phyloP scores from a whole-genome alignment of 1,284 basidiomycete genomes.

The Quambalaria eucalypti region DNA sequence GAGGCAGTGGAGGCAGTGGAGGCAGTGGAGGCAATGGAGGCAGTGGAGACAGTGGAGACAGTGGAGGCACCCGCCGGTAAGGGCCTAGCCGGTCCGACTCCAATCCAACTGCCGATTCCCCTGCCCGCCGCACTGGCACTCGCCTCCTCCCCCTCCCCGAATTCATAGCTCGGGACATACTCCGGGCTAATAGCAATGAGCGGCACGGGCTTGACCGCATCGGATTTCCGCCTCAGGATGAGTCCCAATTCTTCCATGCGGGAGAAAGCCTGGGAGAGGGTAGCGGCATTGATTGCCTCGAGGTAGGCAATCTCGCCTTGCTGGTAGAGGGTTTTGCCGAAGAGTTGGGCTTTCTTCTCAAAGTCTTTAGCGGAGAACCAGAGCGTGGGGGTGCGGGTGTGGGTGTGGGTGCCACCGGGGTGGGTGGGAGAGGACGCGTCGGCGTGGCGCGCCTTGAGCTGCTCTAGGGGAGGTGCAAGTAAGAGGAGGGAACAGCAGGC shows the following conservation, averaged over 20 bases:
- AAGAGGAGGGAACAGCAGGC: conserved; percentile 45
- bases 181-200: conserved; percentile 44
- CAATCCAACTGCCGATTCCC: background rate
- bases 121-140: background rate
- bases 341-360: conserved; percentile 36
- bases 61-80: too few relatives aligned
- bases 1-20: conserved; percentile 14
- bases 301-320: conserved; percentile 47
- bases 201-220: conserved; percentile 36
- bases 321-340: conserved; percentile 46
- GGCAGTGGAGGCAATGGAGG: conserved; percentile 10
- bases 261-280: conserved; percentile 31
- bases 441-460: conserved; percentile 4
- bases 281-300: conserved; percentile 39
- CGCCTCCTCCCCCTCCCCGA: background rate
- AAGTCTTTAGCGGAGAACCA: conserved; percentile 47
- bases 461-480: conserved; percentile 27
- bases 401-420: background rate
- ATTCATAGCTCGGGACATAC: conserved; percentile 26
- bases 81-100: too few relatives aligned
- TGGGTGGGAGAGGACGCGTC: background rate
- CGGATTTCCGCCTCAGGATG: conserved; percentile 26
- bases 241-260: conserved; percentile 37
- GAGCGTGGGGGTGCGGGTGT: conserved; percentile 4
- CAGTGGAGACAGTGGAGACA: background rate